Base-by-base conservation (phyloP, 2,329 filamentous ascomycete genomes). In the Dothidotthia symphoricarpi region DNA sequence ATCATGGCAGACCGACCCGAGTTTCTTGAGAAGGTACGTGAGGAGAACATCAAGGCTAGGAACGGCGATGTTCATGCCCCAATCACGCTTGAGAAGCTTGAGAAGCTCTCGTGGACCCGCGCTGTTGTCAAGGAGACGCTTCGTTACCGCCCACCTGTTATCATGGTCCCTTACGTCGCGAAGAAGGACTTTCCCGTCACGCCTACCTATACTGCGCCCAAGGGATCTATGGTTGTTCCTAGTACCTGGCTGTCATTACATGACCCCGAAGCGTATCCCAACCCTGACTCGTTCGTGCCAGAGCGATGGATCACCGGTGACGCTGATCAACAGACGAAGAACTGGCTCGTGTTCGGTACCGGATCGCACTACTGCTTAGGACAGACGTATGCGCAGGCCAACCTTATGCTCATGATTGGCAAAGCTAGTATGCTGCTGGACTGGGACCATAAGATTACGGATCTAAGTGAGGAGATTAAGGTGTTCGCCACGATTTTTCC, bases 401-500 rank as follows among this genome's bases (percentile, higher is more conserved):
- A 95, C 69, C 73, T 98, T 57, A 91, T 87, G 62, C 80, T 88
- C 31, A 86, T 95, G 77, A 78, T 95, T 59, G 90, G 89, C 63
- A 95, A 93, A 77, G 90, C 89, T 7, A 86, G 87, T 50, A 76
- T 95, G 67, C 75, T 83, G 63, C 75, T 97, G 53, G 82, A 97
- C 69, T 97, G 91, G 91, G 79, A 83, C 66, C 93, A 98, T 69
- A 82, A 88, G 64, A 71, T 88, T 13, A 97, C 93, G 9, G 81
- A 86, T 0, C 62, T 75, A 42, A 95, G 88, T 0, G 93, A 98
- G 72, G 84, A 95, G 69, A 97, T 98, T 70, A 91, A 95, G 75
- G 91, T 97, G 53, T 98, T 97, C 72, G 93, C 93, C 27, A 96
- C 89, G 17, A 95, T 98, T 56, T 98, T 98, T 78, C 93, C 93